Conservation (phyloP, 2,329 filamentous ascomycete genomes). For the Epichloe sylvatica region DNA sequence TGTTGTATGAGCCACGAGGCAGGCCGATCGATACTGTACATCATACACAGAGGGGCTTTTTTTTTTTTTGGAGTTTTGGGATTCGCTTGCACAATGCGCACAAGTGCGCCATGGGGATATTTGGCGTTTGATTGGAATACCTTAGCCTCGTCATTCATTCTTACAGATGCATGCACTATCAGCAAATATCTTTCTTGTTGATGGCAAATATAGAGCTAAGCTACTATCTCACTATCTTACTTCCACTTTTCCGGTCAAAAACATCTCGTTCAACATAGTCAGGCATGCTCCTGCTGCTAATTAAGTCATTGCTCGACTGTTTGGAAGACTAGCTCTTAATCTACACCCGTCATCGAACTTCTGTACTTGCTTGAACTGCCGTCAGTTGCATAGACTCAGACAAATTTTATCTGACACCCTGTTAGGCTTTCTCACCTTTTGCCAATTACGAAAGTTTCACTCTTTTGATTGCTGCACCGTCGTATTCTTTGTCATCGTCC, state of each 20-base stretch:
- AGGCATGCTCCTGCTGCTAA: not conserved
- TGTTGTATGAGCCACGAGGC: not conserved
- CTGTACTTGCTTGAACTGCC: not conserved
- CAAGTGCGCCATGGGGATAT: not conserved
- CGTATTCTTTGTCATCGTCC: not conserved
- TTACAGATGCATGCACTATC: not conserved
- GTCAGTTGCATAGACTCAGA: not conserved
- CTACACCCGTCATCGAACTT: not conserved
- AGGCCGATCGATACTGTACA: slow-evolving; percentile 13
- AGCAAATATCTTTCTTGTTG: not conserved
- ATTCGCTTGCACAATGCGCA: slow-evolving; percentile 1
- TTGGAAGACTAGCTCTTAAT: not conserved
- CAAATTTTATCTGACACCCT: not conserved
- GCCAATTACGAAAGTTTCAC: not conserved
- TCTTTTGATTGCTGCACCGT: not conserved
- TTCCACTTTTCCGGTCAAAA: not conserved
- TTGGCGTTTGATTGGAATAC: not conserved
- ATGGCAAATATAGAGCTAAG: slow-evolving; percentile 1
- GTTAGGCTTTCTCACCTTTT: not conserved
- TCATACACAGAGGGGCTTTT: slow-evolving; percentile 13
- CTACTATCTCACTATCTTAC: not conserved
- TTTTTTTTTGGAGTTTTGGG: slow-evolving; percentile 18
- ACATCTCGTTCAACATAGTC: not conserved
- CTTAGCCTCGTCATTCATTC: not conserved
- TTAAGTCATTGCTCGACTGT: not conserved